These are phyloP conservation scores for Venturia asperata DNA, from an alignment of 2,329 filamentous ascomycete genomes.

Conservation along the genomic window DNA sequence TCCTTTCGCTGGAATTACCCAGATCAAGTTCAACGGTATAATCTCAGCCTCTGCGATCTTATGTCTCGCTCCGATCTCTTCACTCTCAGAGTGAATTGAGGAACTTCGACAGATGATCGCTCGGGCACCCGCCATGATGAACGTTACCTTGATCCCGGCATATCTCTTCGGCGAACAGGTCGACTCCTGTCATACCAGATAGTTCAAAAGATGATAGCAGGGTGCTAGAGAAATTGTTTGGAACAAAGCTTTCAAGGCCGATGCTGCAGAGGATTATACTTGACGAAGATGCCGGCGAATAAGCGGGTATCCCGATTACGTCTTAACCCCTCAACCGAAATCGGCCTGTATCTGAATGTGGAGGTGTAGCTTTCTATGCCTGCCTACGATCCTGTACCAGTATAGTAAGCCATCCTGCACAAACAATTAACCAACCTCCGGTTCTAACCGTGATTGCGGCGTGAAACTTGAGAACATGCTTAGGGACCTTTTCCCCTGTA, in stretches of 20 bases:
- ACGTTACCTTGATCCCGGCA: conserved; percentile 39
- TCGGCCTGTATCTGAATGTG: not conserved
- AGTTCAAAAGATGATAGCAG: not conserved
- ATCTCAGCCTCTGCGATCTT: conserved; percentile 17
- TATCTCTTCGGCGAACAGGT: conserved; percentile 29
- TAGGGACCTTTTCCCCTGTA: no score
- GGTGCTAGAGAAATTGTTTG: no score
- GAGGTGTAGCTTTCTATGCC: not conserved
- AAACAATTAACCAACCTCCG: not conserved
- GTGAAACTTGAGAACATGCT: no score
- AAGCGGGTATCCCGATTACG: not conserved
- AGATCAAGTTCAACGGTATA: conserved; percentile 20
- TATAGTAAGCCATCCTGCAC: not conserved
- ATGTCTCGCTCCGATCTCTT: conserved; percentile 17
- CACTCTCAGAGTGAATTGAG: conserved; percentile 20
- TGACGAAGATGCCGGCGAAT: not conserved
- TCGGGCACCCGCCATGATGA: conserved; percentile 38
- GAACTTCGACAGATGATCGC: conserved; percentile 19
- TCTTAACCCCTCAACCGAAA: not conserved
- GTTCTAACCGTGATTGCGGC: not conserved
- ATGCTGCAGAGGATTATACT: not conserved
- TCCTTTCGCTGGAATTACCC: conserved; percentile 20
- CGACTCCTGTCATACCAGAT: not conserved
- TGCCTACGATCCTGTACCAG: not conserved
- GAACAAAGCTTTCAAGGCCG: no score